Conservation (phyloP, 1,284 basidiomycete species). For the Apiotrichum veenhuisii region DNA sequence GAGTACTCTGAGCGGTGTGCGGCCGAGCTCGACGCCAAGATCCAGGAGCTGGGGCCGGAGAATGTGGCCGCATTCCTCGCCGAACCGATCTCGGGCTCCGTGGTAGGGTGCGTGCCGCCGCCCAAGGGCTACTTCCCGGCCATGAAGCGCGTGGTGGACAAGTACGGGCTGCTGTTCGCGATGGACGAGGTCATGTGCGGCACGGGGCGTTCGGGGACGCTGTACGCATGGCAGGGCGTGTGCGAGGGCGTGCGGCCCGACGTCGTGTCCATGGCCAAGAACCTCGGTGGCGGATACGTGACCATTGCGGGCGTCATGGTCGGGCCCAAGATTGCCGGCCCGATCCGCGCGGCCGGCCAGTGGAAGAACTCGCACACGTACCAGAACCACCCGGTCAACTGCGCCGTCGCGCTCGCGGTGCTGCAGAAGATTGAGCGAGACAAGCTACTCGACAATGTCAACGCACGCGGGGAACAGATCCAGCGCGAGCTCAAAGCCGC, state of each 20-base stretch:
- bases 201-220: conserved; percentile 69
- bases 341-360: conserved; percentile 56
- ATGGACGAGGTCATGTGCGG: conserved; percentile 83
- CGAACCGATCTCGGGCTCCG: conserved; percentile 62
- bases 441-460: conserved; percentile 52
- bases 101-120: conserved; percentile 57
- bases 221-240: conserved; percentile 57
- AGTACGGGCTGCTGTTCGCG: conserved; percentile 75
- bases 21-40: conserved; percentile 77
- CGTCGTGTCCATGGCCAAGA: conserved; percentile 78
- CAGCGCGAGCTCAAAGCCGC: conserved; percentile 18
- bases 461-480: conserved; percentile 26
- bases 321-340: conserved; percentile 62
- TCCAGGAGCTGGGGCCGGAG: conserved; percentile 70
- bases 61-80: conserved; percentile 56
- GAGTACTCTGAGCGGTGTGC: conserved; percentile 70
- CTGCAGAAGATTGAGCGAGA: conserved; percentile 66
- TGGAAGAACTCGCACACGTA: conserved; percentile 76
- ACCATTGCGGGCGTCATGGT: conserved; percentile 75
- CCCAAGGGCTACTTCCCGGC: conserved; percentile 52
- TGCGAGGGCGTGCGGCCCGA: conserved; percentile 67
- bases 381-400: conserved; percentile 72
- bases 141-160: conserved; percentile 76
- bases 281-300: conserved; percentile 80
- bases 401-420: conserved; percentile 73